phyloP scores from a whole-genome alignment of 2,329 filamentous ascomycete species.

The Seiridium unicorne region DNA sequence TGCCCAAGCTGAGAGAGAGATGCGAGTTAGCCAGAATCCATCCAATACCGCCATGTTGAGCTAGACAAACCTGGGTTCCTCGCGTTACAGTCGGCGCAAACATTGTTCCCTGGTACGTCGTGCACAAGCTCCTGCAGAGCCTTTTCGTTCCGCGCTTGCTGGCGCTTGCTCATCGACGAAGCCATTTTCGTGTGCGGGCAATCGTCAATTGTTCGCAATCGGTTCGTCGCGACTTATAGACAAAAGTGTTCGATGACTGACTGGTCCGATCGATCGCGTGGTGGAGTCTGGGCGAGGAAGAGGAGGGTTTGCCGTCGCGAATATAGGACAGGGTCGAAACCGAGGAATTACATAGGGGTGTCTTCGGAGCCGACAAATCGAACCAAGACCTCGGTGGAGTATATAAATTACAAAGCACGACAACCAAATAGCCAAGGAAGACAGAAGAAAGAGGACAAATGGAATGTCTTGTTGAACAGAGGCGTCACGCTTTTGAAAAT shows the following conservation, averaged over 20 bases:
- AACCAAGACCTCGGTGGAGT: neutral
- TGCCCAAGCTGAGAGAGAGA: constrained; percentile 69
- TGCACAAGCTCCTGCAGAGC: constrained; percentile 86
- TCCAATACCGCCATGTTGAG: neutral
- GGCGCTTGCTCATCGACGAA: constrained; percentile 82
- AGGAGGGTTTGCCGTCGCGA: neutral
- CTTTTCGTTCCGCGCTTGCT: constrained; percentile 96
- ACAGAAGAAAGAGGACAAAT: neutral
- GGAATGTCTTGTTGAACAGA: neutral
- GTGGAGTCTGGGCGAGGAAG: neutral
- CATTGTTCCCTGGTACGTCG: constrained; percentile 80
- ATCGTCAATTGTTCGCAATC: neutral
- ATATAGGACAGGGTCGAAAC: neutral
- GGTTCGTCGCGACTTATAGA: neutral
- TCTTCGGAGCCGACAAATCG: neutral
- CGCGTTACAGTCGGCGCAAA: constrained; percentile 89
- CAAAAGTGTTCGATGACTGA: neutral
- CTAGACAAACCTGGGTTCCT: constrained; percentile 77
- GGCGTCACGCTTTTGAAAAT: neutral
- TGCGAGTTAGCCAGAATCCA: constrained; percentile 21
- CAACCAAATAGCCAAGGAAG: neutral
- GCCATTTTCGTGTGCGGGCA: constrained; percentile 52
- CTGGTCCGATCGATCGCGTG: neutral
- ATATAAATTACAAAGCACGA: neutral
- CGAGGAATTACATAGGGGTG: neutral